Evolutionary conservation across 257 asterid genomes (phyloP).

Genomic region (Sherardia arvensis): DNA sequence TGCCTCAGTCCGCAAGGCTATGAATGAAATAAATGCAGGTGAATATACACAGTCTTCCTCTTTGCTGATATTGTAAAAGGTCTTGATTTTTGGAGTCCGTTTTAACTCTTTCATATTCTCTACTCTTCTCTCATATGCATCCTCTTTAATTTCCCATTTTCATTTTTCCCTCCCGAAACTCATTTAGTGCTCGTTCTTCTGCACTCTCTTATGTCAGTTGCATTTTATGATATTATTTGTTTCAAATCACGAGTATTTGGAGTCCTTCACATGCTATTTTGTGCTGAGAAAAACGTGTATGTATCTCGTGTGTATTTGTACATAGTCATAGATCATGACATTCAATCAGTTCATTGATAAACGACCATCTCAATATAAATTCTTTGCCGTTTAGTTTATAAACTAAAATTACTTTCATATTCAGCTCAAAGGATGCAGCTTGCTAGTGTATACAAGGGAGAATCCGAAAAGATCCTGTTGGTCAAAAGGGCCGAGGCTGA

Average conservation of each 20-base stretch:
- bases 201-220: background rate
- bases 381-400: no score
- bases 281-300: background rate
- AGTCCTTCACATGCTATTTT: background rate
- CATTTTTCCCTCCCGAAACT: background rate
- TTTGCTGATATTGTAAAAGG: background rate
- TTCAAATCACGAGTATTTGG: background rate
- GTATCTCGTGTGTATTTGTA: background rate
- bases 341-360: background rate
- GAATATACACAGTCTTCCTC: slow-evolving; percentile 3
- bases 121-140: background rate
- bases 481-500: slow-evolving; percentile 95
- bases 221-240: background rate
- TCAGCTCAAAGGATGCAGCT: slow-evolving; percentile 97
- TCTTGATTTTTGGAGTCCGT: background rate
- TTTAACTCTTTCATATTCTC: background rate
- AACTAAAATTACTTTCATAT: background rate
- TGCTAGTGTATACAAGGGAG: slow-evolving; percentile 95
- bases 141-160: background rate
- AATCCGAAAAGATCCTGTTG: slow-evolving; percentile 82
- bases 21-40: slow-evolving; percentile 99
- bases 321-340: no score
- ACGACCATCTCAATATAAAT: background rate
- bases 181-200: background rate
- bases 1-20: slow-evolving; percentile 79